phyloP scores from a whole-genome alignment of 768 basidiomycete genomes.

The Boletus barrowsii region DNA sequence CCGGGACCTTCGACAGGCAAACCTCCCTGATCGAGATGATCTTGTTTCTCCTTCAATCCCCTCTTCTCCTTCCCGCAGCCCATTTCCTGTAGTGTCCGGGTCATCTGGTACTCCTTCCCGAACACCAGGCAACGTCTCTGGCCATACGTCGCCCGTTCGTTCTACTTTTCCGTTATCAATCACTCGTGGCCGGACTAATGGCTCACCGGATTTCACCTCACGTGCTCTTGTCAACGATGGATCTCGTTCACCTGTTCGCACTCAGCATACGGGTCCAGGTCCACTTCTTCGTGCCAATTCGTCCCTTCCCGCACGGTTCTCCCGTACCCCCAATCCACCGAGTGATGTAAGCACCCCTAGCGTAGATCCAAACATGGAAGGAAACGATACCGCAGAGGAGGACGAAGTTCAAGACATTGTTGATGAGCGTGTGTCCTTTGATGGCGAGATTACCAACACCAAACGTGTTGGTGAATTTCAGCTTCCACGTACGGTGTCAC shows the following conservation, averaged over 20 bases:
- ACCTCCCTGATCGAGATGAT: slow-evolving; percentile 53
- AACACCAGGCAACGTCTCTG: slow-evolving; percentile 20
- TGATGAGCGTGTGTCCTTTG: slow-evolving; percentile 24
- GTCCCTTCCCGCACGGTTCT: slow-evolving; percentile 38
- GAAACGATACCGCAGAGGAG: slow-evolving; percentile 25
- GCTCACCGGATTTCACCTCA: slow-evolving; percentile 27
- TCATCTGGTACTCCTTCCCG: slow-evolving; percentile 8
- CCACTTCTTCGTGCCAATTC: slow-evolving; percentile 43
- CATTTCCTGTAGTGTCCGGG: slow-evolving; percentile 15
- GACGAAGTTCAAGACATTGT: slow-evolving; percentile 29
- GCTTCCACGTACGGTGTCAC: slow-evolving; percentile 54
- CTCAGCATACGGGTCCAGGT: slow-evolving; percentile 25
- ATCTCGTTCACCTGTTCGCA: slow-evolving; percentile 27
- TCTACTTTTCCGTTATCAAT: slow-evolving; percentile 34
- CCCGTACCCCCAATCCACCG: slow-evolving; percentile 18
- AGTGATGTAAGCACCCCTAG: slow-evolving; percentile 7
- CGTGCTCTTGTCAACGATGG: slow-evolving; percentile 13
- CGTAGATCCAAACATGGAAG: slow-evolving; percentile 16
- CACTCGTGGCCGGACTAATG: slow-evolving; percentile 18
- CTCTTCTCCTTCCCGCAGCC: slow-evolving; percentile 28
- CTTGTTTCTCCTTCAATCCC: slow-evolving; percentile 28
- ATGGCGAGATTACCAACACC: slow-evolving; percentile 40
- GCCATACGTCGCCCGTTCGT: slow-evolving; percentile 28
- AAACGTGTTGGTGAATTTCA: slow-evolving; percentile 44
- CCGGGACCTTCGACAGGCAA: slow-evolving; percentile 66